Conservation (phyloP, 106 monocot species). For the Hemerocallis citrina region DNA sequence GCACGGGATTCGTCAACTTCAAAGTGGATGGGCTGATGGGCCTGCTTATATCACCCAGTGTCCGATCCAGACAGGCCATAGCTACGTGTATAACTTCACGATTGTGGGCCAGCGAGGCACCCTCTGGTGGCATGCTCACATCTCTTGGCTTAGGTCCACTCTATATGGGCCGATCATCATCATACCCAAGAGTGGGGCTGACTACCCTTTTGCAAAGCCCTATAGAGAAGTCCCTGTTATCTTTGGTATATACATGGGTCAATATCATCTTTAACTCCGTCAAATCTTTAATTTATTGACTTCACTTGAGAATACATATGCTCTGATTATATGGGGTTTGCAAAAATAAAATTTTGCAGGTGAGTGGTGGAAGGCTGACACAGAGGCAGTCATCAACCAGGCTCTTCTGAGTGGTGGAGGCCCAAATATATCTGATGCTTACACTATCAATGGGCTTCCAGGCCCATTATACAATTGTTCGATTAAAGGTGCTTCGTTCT, state of each 20-base stretch:
- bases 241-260: no score
- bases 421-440: not conserved
- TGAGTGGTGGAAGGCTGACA: slow-evolving; percentile 6
- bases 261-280: no score
- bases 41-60: slow-evolving; percentile 49
- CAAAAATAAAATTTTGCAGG: no score
- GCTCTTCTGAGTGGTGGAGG: slow-evolving; percentile 13
- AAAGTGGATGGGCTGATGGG: slow-evolving; percentile 45
- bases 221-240: slow-evolving; percentile 12
- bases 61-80: slow-evolving; percentile 23
- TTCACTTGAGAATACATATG: no score
- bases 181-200: not conserved
- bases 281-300: no score
- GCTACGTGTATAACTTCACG: no score
- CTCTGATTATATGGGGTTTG: no score
- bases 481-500: not conserved
- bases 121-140: slow-evolving; percentile 14
- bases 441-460: slow-evolving; percentile 2
- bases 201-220: slow-evolving; percentile 10
- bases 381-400: not conserved
- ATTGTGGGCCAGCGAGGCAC: slow-evolving; percentile 34
- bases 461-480: slow-evolving; percentile 1
- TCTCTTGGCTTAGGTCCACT: not conserved
- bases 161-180: slow-evolving; percentile 8
- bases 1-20: slow-evolving; percentile 57